Percentiles rank a stretch among this genome's conserved stretches.
phyloP scores from a whole-genome alignment of 345 rosid genomes.

The Angophora floribunda region DNA sequence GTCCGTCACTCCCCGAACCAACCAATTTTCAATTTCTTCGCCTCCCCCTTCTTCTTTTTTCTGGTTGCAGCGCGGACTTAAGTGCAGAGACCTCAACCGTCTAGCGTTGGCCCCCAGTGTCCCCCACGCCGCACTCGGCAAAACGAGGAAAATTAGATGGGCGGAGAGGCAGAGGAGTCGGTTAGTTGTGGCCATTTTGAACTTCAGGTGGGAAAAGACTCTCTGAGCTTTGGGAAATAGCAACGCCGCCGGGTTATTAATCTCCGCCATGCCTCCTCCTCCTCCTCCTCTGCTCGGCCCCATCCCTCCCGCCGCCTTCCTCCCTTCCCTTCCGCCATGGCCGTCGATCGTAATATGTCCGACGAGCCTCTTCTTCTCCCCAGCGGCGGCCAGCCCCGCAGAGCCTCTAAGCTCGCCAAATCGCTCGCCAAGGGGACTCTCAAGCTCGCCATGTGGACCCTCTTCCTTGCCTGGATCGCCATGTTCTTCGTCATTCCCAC shows the following conservation, averaged over 20 bases:
- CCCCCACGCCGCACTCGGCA: neutral
- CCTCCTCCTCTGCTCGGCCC: neutral
- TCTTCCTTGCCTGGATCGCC: slow-evolving; percentile 11
- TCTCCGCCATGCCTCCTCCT: neutral
- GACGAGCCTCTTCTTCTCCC: neutral
- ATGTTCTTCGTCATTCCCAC: slow-evolving; percentile 6
- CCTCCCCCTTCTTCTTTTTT: neutral
- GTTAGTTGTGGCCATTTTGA: neutral
- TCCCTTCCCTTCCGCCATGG: neutral
- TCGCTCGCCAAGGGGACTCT: slow-evolving; percentile 5
- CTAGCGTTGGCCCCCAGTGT: neutral
- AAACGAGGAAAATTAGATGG: neutral
- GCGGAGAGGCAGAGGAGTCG: neutral
- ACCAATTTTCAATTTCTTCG: neutral
- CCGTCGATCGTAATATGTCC: neutral
- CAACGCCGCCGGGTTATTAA: neutral
- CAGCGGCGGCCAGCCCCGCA: neutral
- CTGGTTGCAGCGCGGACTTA: neutral
- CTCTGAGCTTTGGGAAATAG: neutral
- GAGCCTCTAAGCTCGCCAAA: neutral
- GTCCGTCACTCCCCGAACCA: neutral
- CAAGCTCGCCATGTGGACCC: slow-evolving; percentile 2
- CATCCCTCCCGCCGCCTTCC: neutral
- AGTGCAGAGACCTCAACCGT: neutral
- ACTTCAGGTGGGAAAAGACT: neutral